phyloP scores from a whole-genome alignment of 148 eudicot species.

The Camellia sinensis region DNA sequence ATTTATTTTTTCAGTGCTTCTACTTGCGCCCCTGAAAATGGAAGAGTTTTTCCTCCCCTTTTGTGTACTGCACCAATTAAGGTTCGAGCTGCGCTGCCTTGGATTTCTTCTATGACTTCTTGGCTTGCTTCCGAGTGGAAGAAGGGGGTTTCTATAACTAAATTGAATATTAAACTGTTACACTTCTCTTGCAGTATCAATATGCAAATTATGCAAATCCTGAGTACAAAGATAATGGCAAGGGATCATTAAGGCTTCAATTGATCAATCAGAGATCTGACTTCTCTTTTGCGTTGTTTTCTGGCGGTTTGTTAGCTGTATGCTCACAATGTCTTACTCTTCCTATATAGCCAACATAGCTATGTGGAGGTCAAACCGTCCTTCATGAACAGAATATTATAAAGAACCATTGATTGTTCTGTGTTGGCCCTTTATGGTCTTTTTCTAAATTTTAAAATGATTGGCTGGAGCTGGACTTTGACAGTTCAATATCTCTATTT shows the following conservation, averaged over 20 bases:
- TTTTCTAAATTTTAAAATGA: background rate
- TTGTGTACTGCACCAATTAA: slow-evolving; percentile 83
- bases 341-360: background rate
- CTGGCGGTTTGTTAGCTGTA: slow-evolving; percentile 72
- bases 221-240: slow-evolving; percentile 51
- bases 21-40: slow-evolving; percentile 51
- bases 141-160: background rate
- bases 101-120: background rate
- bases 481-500: background rate
- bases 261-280: slow-evolving; percentile 87
- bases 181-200: slow-evolving; percentile 57
- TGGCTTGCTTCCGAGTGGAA: background rate
- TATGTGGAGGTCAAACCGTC: background rate
- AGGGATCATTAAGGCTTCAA: slow-evolving; percentile 63
- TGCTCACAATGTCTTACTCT: slow-evolving; percentile 13
- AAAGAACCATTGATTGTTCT: background rate
- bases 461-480: background rate
- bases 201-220: slow-evolving; percentile 66
- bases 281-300: slow-evolving; percentile 77
- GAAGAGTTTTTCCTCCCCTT: slow-evolving; percentile 52
- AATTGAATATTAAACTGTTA: background rate
- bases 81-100: slow-evolving; percentile 34
- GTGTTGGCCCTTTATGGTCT: background rate
- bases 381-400: background rate
- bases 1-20: slow-evolving; percentile 45